Percentiles rank a stretch among this genome's conserved stretches.
phyloP scores from a whole-genome alignment of 2,329 filamentous ascomycete genomes.

The Talaromyces sp. region DNA sequence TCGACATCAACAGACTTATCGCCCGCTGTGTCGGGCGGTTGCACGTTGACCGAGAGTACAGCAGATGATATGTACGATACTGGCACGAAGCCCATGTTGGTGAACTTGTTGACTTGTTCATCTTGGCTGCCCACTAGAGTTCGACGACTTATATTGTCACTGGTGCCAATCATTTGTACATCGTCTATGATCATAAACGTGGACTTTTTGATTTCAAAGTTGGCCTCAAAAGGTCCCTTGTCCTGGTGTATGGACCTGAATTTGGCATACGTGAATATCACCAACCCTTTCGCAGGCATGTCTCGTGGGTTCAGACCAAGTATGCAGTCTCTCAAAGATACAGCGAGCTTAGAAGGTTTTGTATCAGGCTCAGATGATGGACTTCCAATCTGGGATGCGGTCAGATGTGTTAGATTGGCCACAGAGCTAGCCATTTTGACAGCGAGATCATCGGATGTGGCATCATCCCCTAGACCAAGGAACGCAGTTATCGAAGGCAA shows the following conservation, averaged over 20 bases:
- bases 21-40: conserved; percentile 51
- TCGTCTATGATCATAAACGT: conserved; percentile 81
- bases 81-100: conserved; percentile 71
- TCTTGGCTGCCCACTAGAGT: conserved; percentile 27
- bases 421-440: conserved; percentile 73
- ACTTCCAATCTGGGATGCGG: conserved; percentile 17
- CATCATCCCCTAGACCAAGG: conserved; percentile 62
- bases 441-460: conserved; percentile 67
- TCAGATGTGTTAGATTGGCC: conserved; percentile 64
- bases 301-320: conserved; percentile 78
- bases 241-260: conserved; percentile 64
- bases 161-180: conserved; percentile 32
- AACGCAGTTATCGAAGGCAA: conserved; percentile 78
- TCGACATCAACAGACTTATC: conserved; percentile 71
- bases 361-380: conserved; percentile 22
- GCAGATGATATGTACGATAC: conserved; percentile 84
- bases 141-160: conserved; percentile 21
- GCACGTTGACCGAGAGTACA: conserved; percentile 59
- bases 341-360: conserved; percentile 49
- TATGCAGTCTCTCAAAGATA: conserved; percentile 76
- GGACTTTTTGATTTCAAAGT: conserved; percentile 69
- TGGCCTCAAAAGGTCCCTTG: conserved; percentile 58
- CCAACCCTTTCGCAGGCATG: conserved; percentile 66
- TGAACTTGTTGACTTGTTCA: conserved; percentile 46
- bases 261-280: conserved; percentile 73